These are phyloP conservation scores for Dactylonectria macrodidyma DNA, from an alignment of 2,329 filamentous ascomycete species.

Conservation along the genomic window DNA sequence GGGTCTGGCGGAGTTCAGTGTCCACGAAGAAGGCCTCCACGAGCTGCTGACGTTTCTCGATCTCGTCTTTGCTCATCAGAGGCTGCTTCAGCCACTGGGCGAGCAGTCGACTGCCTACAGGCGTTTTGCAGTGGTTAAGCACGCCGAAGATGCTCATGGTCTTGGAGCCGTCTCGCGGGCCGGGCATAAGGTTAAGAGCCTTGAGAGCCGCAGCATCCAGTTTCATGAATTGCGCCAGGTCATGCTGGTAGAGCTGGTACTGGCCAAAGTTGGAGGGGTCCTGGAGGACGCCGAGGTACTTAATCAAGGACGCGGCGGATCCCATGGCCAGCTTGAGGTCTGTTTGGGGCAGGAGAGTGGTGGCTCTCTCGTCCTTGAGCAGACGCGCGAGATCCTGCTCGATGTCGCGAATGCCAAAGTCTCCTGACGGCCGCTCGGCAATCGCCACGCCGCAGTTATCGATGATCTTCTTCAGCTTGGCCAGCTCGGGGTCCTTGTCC, in stretches of 20 bases:
- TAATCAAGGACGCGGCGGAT: slow-evolving; percentile 92
- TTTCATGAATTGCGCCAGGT: slow-evolving; percentile 98
- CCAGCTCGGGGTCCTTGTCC: slow-evolving; percentile 88
- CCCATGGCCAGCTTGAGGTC: slow-evolving; percentile 98
- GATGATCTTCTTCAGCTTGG: slow-evolving; percentile 89
- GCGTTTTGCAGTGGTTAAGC: slow-evolving; percentile 97
- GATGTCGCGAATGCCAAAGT: slow-evolving; percentile 92
- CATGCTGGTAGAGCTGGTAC: slow-evolving; percentile 97
- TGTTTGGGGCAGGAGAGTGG: slow-evolving; percentile 85
- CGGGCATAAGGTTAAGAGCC: slow-evolving; percentile 97
- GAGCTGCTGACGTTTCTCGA: slow-evolving; percentile 91
- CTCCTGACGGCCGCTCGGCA: slow-evolving; percentile 80
- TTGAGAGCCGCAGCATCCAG: slow-evolving; percentile 94
- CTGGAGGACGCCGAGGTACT: slow-evolving; percentile 91
- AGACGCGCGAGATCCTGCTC: slow-evolving; percentile 93
- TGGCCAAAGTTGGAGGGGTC: slow-evolving; percentile 97
- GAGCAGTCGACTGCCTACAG: slow-evolving; percentile 88
- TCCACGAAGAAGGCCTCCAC: slow-evolving; percentile 96
- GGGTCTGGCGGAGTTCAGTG: slow-evolving; percentile 92
- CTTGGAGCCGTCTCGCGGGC: slow-evolving; percentile 93
- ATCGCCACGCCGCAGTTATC: slow-evolving; percentile 94
- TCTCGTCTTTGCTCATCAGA: slow-evolving; percentile 90
- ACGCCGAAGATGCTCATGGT: slow-evolving; percentile 97
- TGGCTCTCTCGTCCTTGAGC: slow-evolving; percentile 87
- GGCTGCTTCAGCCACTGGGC: slow-evolving; percentile 99